phyloP scores from a whole-genome alignment of 768 basidiomycete genomes.

The Trichaptum fuscoviolaceum region DNA sequence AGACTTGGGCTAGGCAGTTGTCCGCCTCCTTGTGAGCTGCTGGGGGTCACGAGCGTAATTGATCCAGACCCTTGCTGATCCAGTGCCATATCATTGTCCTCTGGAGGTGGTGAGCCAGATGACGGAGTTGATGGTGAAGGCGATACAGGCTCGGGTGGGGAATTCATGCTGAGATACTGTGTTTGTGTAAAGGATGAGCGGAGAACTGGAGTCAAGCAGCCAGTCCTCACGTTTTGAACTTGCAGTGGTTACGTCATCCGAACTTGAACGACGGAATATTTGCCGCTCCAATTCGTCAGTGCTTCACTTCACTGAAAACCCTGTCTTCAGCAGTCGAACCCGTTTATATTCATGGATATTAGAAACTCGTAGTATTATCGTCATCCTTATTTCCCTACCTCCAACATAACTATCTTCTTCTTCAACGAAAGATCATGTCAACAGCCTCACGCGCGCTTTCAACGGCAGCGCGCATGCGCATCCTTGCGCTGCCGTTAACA shows the following conservation, averaged over 20 bases:
- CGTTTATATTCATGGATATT: neutral
- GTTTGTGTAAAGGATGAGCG: neutral
- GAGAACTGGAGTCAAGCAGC: no score
- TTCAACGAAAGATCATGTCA: neutral
- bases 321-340: neutral
- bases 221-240: no score
- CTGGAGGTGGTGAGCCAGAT: conserved; percentile 32
- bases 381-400: neutral
- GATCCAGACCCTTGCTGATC: neutral
- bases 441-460: neutral
- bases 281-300: neutral
- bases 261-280: neutral
- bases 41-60: neutral
- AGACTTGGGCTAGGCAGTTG: neutral
- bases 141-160: conserved; percentile 30
- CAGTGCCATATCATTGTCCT: conserved; percentile 15
- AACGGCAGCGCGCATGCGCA: conserved; percentile 11
- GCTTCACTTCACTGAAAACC: neutral
- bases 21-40: neutral
- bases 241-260: neutral
- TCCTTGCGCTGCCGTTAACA: conserved; percentile 18
- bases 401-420: no score
- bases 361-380: neutral
- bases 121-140: conserved; percentile 30
- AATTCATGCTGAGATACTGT: conserved; percentile 25